A percentile compares a stretch with the other conserved stretches of the same genome.
Conservation (phyloP, 2,329 filamentous ascomycete species). For the Aspergillus felis region DNA sequence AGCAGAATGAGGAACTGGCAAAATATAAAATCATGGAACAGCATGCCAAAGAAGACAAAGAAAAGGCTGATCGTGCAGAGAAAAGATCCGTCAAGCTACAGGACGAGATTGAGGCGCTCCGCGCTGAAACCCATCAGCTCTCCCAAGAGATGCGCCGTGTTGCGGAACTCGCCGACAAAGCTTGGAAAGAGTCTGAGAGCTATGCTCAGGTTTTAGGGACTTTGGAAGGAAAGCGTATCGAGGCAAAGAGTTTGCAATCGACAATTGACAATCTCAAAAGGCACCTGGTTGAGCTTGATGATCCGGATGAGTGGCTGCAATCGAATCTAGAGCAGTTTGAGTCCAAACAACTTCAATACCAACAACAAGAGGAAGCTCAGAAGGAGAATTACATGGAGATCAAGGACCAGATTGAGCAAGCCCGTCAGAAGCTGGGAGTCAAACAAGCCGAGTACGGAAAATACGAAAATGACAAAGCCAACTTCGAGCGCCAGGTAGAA, state of each 20-base stretch:
- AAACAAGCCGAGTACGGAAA: slow-evolving; percentile 58
- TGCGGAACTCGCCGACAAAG: slow-evolving; percentile 55
- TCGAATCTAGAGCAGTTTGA: slow-evolving; percentile 73
- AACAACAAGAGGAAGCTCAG: slow-evolving; percentile 60
- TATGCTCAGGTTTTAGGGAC: slow-evolving; percentile 72
- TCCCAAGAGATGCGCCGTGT: slow-evolving; percentile 43
- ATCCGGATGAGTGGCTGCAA: slow-evolving; percentile 73
- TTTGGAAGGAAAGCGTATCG: slow-evolving; percentile 71
- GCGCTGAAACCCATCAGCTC: slow-evolving; percentile 59
- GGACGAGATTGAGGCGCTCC: slow-evolving; percentile 56
- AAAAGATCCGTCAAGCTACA: slow-evolving; percentile 63
- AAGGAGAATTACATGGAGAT: slow-evolving; percentile 64
- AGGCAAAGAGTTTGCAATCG: slow-evolving; percentile 65
- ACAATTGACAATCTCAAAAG: slow-evolving; percentile 66
- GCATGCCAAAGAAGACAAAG: slow-evolving; percentile 78
- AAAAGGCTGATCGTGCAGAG: slow-evolving; percentile 69
- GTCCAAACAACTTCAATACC: slow-evolving; percentile 64
- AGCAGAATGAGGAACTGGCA: slow-evolving; percentile 70
- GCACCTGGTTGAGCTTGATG: slow-evolving; percentile 71
- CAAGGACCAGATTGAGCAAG: slow-evolving; percentile 47
- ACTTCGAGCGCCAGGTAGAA: slow-evolving; percentile 75
- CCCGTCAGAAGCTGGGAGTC: slow-evolving; percentile 38
- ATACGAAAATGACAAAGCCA: slow-evolving; percentile 79
- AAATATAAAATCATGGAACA: slow-evolving; percentile 71
- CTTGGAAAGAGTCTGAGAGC: slow-evolving; percentile 68